Percentiles rank a stretch among this genome's conserved stretches.
phyloP scores from a whole-genome alignment of 192 early-diverging fungal species.

The Chytriomyces sp. region DNA sequence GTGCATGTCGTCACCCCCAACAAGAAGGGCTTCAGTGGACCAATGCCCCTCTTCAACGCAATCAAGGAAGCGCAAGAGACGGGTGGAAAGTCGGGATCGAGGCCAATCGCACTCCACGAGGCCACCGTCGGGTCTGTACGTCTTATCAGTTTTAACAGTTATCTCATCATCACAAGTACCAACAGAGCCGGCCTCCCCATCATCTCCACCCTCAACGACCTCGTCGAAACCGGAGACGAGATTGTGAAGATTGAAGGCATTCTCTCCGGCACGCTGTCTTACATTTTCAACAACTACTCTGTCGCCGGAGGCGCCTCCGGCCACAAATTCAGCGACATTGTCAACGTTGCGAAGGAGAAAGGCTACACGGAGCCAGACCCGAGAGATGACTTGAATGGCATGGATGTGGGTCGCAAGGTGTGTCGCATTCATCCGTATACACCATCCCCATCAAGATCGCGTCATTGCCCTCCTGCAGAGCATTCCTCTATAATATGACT shows the following conservation, averaged over 20 bases:
- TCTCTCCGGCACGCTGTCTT: conserved; percentile 96
- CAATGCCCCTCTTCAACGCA: conserved; percentile 68
- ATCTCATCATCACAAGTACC: background rate
- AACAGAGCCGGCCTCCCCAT: conserved; percentile 90
- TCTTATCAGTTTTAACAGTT: conserved; percentile 1
- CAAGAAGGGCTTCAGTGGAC: conserved; percentile 94
- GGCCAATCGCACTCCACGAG: conserved; percentile 82
- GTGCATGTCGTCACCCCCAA: conserved; percentile 94
- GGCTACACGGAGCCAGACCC: conserved; percentile 99
- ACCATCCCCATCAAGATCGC: background rate
- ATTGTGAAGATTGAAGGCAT: conserved; percentile 94
- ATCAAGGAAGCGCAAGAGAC: conserved; percentile 54
- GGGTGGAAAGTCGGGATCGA: conserved; percentile 3
- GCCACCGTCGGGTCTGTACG: conserved; percentile 77
- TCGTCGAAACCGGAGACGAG: conserved; percentile 91
- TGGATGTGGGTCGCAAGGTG: conserved; percentile 99
- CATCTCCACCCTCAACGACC: conserved; percentile 83
- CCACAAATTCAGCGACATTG: conserved; percentile 83
- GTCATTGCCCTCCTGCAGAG: too few species aligned
- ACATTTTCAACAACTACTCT: conserved; percentile 98
- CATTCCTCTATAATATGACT: too few species aligned
- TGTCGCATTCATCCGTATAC: background rate
- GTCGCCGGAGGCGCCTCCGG: conserved; percentile 42
- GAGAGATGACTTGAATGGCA: conserved; percentile 96
- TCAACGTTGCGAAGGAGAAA: conserved; percentile 83